These are phyloP conservation scores for Xylaria sp. DNA, from an alignment of 495 filamentous ascomycete genomes.

Conservation along the genomic window DNA sequence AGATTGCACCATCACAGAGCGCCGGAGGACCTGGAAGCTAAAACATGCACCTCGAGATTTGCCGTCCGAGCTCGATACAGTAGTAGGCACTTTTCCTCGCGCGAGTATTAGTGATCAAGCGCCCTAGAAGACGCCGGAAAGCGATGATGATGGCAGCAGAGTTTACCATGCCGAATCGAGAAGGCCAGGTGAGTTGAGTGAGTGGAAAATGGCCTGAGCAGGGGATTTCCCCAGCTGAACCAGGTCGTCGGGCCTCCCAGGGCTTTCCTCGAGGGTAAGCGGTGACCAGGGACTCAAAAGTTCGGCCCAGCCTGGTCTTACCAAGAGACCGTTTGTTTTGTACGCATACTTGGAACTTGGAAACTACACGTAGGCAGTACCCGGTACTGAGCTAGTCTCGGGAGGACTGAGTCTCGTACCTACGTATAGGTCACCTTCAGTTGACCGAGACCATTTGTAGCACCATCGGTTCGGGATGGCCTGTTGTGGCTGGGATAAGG, in stretches of 20 bases:
- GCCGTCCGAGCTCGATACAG: background rate
- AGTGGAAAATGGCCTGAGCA: background rate
- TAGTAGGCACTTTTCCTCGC: too few species aligned
- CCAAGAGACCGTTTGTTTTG: background rate
- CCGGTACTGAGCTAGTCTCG: background rate
- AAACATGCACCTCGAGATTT: constrained; percentile 24
- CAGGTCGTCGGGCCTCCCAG: constrained; percentile 24
- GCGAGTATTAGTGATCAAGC: background rate
- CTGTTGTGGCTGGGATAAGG: constrained; percentile 5
- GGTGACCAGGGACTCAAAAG: constrained; percentile 2
- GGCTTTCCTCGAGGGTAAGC: constrained; percentile 5
- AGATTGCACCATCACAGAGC: background rate
- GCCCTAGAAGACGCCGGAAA: background rate
- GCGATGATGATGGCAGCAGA: background rate
- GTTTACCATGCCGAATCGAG: constrained; percentile 22
- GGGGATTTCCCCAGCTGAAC: constrained; percentile 24
- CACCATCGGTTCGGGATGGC: background rate
- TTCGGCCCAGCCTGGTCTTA: background rate
- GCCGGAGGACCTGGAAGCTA: constrained; percentile 15
- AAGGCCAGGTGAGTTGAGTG: constrained; percentile 8
- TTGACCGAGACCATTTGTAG: background rate
- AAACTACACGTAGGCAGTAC: background rate
- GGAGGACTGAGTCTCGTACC: background rate
- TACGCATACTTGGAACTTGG: too few species aligned
- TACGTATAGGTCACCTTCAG: background rate